Base-by-base conservation (phyloP, 495 filamentous ascomycete genomes). In the Aspergillus indologenus region DNA sequence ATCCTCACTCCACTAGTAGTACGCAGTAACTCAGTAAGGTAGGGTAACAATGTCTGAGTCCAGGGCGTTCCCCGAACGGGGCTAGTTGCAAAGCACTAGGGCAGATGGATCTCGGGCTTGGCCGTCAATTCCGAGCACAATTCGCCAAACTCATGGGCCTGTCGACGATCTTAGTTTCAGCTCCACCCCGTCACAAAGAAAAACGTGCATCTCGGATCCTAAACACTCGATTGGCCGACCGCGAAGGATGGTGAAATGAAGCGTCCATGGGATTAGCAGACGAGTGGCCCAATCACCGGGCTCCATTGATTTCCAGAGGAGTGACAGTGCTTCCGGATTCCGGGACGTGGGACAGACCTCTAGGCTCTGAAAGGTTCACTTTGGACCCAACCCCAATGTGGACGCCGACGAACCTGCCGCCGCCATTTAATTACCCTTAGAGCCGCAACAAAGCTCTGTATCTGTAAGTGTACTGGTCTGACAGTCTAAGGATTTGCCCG, bases 141-240 rank as follows among this genome's bases (percentile, higher is more conserved):
- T 49, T 57, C 52, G 49, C 53, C 47, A 63, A 60, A 24, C 48
- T 51, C 57, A 60, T 58, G 61, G 61, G 21, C 57, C 58, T 63
- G 44, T 65, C 54, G 63, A 62, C 59, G 63, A 65, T 65, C 63
- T 60, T 60, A 59, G 60, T 56, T 40, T 59, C 57, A 61, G 56
- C 54, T 63, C 64, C 58, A 63, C 61, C 22, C 26, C 21, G 51
- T 45, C 50, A 40, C 34, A 34, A 52, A 40, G 45, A 61, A 56
- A 54, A 64, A 62, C 61, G 59, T 63, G 58, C 61, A 62, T 60
- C 19, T 29, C 19, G 4, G 53, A 42, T 43, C 29, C 29, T 18
- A 26, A 26, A 34, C 64, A 54, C 5, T 40, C 34, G 5, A 67
- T 67, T 67, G 65, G 65, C 47, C 12, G 17, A 51, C 31, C 45